Base-by-base conservation (phyloP, 495 filamentous ascomycete species). In the Thermothielavioides terrestris region DNA sequence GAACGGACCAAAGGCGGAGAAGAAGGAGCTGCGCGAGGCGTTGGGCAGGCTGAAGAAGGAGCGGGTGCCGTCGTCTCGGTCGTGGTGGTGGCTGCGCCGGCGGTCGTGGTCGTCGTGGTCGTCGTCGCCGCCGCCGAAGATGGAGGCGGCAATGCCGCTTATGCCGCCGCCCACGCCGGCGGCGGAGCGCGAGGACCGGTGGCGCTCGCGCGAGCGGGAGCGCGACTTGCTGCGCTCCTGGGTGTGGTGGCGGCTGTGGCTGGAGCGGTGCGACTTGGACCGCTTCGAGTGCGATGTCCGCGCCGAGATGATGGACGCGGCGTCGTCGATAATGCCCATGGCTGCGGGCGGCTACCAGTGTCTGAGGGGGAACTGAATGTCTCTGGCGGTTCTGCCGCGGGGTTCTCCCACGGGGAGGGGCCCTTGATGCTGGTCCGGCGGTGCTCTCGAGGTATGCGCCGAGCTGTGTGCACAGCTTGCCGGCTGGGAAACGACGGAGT, bases 261-360 rank as follows among this genome's bases (percentile, higher is more conserved):
- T 55, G 50, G 50, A 61, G 53, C 49, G 53, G 51, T 58, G 50
- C 15, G 46, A 51, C 22, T 57, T 58, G 45, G 57, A 61, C 31
- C 58, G 64, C 45, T 52, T 43, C 23, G 61, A 61, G 53, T 61
- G 65, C 41, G 68, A 62, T 31, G 60, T 66, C 31, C 64, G 61
- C 46, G 50, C 57, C 37, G 70, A 73, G 34, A 72, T 46, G 46
- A 67, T 61, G 15, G 66, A 68, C 12, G 63, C 65, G 48, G 62
- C 60, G 53, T 73, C 70, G 54, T 71, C 69, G 54, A 71, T 61
- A 47, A 71, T 44, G 31, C 70, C 70, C 70, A 73, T 73, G 14
- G 53, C n/a, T n/a, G n/a, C n/a, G n/a, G n/a, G n/a, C 55, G 38
- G 38, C 30, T n/a, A n/a, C n/a, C n/a, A n/a, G n/a, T n/a, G n/a